These are phyloP conservation scores for Xylariales sp. DNA, from an alignment of 2,329 filamentous ascomycete species.

Conservation along the genomic window DNA sequence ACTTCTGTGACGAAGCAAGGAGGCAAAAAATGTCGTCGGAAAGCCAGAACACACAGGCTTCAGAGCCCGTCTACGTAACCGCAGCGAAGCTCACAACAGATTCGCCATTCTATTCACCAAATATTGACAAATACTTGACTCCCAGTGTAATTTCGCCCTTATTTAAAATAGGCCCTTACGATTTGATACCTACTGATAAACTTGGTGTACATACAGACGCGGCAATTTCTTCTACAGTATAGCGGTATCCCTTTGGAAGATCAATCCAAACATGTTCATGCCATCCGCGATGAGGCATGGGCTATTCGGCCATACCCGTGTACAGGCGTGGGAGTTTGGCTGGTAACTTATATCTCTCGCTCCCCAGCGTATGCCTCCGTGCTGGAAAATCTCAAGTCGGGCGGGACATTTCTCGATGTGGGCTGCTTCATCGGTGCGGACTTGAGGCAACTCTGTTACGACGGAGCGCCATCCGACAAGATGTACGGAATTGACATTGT, in stretches of 20 bases:
- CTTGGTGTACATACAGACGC: background rate
- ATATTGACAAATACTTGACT: too few relatives aligned
- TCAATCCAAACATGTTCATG: background rate
- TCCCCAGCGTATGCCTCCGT: constrained; percentile 5
- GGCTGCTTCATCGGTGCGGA: constrained; percentile 35
- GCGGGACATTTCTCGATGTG: constrained; percentile 27
- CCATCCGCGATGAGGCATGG: constrained; percentile 10
- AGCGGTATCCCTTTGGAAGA: background rate
- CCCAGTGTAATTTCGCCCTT: too few relatives aligned
- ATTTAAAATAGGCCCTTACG: too few relatives aligned
- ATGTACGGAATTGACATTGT: constrained; percentile 26
- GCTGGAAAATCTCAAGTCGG: constrained; percentile 6
- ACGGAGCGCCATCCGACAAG: constrained; percentile 26
- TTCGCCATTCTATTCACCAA: too few relatives aligned
- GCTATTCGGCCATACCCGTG: constrained; percentile 12
- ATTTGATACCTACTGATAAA: too few relatives aligned
- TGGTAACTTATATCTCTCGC: constrained; percentile 2
- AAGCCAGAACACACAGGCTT: too few relatives aligned
- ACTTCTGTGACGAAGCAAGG: too few relatives aligned
- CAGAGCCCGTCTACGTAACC: too few relatives aligned
- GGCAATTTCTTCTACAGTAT: background rate
- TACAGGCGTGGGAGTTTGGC: constrained; percentile 4
- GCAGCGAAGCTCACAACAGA: too few relatives aligned
- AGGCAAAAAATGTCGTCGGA: too few relatives aligned
- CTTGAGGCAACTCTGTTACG: constrained; percentile 28